Evolutionary conservation across 176 grass and related monocot genomes (phyloP).

Genomic region (Eremochloa ophiuroides): DNA sequence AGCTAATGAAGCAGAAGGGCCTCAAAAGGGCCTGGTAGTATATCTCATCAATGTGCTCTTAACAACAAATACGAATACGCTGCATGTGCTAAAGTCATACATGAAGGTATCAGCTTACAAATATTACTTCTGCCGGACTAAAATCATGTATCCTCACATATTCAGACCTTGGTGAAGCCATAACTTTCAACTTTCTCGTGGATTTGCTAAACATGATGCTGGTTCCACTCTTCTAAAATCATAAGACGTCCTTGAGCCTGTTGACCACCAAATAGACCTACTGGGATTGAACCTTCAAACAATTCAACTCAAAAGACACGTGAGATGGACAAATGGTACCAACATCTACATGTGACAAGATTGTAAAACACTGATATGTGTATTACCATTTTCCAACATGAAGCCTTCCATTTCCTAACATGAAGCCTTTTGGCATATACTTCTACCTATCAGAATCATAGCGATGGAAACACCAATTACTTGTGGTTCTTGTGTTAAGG

Average conservation of each 20-base stretch:
- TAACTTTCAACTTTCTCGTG: background rate
- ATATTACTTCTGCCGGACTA: slow-evolving; percentile 1
- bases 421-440: background rate
- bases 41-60: background rate
- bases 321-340: background rate
- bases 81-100: background rate
- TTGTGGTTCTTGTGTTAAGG: slow-evolving; percentile 1
- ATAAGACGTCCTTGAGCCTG: background rate
- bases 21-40: background rate
- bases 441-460: slow-evolving; percentile 5
- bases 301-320: slow-evolving; percentile 25
- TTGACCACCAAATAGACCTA: background rate
- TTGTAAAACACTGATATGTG: background rate
- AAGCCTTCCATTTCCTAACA: too few species aligned
- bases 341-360: background rate
- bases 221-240: background rate
- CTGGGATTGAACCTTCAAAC: background rate
- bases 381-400: background rate
- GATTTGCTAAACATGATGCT: background rate
- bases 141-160: background rate
- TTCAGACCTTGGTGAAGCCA: background rate
- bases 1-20: background rate
- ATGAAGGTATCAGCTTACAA: background rate
- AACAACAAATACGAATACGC: background rate
- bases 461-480: slow-evolving; percentile 7